A percentile compares a stretch with the other conserved stretches of the same genome.
Evolutionary conservation across 2,329 filamentous ascomycete species (phyloP).

Genomic region (Aspergillus sojae): DNA sequence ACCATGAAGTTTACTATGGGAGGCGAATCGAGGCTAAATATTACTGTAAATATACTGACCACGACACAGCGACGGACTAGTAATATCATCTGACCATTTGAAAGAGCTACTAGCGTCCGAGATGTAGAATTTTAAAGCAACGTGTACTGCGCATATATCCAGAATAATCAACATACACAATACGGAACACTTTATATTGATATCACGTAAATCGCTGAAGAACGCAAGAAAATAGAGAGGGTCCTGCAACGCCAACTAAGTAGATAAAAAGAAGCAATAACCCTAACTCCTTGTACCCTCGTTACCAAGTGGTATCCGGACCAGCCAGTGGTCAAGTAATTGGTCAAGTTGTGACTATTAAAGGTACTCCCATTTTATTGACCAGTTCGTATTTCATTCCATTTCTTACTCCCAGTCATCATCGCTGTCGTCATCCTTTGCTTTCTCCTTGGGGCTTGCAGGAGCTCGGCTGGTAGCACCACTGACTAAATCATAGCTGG

Average conservation of each 20-base stretch:
- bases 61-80: neutral
- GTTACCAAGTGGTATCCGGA: slow-evolving; percentile 8
- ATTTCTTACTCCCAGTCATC: slow-evolving; percentile 72
- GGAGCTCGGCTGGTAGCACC: slow-evolving; percentile 78
- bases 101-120: neutral
- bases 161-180: neutral
- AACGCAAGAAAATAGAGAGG: slow-evolving; percentile 13
- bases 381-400: neutral
- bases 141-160: neutral
- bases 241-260: slow-evolving; percentile 5
- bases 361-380: neutral
- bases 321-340: slow-evolving; percentile 20
- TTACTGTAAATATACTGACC: slow-evolving; percentile 1
- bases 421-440: slow-evolving; percentile 62
- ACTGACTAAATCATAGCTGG: slow-evolving; percentile 92
- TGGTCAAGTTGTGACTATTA: neutral
- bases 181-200: slow-evolving; percentile 9
- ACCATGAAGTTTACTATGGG: neutral
- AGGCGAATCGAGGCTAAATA: neutral
- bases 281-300: slow-evolving; percentile 19
- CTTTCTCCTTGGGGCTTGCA: slow-evolving; percentile 60
- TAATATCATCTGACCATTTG: neutral
- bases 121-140: neutral
- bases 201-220: slow-evolving; percentile 25
- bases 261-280: slow-evolving; percentile 1